Evolutionary conservation across 2,329 filamentous ascomycete species (phyloP), one percentile per base, ranked within the genome.

Genomic region (Aspergillus spinulosporus): DNA sequence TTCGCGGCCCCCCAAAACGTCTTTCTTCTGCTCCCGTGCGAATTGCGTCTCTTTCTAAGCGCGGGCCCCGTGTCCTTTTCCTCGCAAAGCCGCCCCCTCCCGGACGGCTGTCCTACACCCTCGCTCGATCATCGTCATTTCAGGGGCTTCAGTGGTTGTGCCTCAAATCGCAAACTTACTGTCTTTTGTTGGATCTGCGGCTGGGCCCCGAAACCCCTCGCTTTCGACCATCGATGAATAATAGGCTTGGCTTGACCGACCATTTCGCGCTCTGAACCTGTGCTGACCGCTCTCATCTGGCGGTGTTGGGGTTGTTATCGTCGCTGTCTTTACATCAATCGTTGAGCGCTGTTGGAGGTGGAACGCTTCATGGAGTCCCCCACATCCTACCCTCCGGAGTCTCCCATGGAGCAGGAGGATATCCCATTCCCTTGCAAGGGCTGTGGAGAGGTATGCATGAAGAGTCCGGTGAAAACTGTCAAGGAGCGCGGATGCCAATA

Each of bases 361-460:
- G 40, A 43, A 45, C 51, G 21, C 51, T 52, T 37, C 37, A 83
- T 84, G 82, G 82, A 84, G 59, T 82, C 80, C 57, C 80, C 81
- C 47, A 76, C 76, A 40, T 75, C 76, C 58, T 82, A 80, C 64
- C 76, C 43, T 21, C 43, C 82, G 59, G 84, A 86, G 61, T 83
- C 77, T 67, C 82, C 85, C 52, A 81, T 89, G 80, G 90, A 95
- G 59, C 82, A 83, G 61, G 91, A 95, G 66, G 92, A 96, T 72
- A 82, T 88, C 58, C 79, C 82, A 63, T 95, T 90, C 70, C 90
- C 90, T 59, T 96, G 92, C 80, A 96, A 95, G 80, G 91, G 90
- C 58, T 96, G 92, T 76, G 91, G 91, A 78, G 90, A 95, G 82
- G 90, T 95, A 81, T 67, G 67, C 60, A 61, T 39, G 21, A 46